Conservation (phyloP, 768 basidiomycete genomes). For the Hypsizygus marmoreus region DNA sequence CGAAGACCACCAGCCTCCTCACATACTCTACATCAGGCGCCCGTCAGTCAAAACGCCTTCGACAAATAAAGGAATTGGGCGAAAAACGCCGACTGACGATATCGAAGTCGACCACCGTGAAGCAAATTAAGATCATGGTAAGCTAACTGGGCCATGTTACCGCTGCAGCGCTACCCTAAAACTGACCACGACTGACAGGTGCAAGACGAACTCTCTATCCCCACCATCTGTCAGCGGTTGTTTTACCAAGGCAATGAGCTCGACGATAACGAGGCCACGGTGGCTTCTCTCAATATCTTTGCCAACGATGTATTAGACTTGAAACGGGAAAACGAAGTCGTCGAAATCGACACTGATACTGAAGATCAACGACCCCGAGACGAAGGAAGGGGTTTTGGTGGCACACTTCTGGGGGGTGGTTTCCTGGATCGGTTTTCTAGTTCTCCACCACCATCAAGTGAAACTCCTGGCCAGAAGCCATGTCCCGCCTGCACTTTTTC, state of each 20-base stretch:
- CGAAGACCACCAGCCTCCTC: constrained; percentile 14
- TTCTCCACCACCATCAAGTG: constrained; percentile 12
- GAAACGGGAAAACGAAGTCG: constrained; percentile 60
- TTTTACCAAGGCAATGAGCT: constrained; percentile 66
- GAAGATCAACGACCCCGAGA: constrained; percentile 49
- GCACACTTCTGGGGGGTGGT: constrained; percentile 64
- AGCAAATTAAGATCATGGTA: constrained; percentile 78
- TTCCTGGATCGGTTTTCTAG: constrained; percentile 13
- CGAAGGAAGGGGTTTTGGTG: constrained; percentile 72
- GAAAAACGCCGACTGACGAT: constrained; percentile 56
- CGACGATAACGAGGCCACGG: constrained; percentile 57
- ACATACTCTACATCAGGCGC: constrained; percentile 40
- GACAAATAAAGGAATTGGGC: constrained; percentile 52
- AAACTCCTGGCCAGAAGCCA: constrained; percentile 30
- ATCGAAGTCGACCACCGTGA: constrained; percentile 67
- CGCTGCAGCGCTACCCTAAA: not conserved
- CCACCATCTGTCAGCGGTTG: constrained; percentile 76
- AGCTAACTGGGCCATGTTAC: constrained; percentile 24
- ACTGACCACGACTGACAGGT: constrained; percentile 42
- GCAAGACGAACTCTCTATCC: constrained; percentile 61
- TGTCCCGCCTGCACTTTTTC: constrained; percentile 63
- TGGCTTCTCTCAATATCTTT: constrained; percentile 52
- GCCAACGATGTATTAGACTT: constrained; percentile 69
- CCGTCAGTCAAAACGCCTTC: constrained; percentile 74
- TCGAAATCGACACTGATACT: constrained; percentile 53